Conservation (phyloP, 208 protist genomes). For the Blechomonas ayalai region DNA sequence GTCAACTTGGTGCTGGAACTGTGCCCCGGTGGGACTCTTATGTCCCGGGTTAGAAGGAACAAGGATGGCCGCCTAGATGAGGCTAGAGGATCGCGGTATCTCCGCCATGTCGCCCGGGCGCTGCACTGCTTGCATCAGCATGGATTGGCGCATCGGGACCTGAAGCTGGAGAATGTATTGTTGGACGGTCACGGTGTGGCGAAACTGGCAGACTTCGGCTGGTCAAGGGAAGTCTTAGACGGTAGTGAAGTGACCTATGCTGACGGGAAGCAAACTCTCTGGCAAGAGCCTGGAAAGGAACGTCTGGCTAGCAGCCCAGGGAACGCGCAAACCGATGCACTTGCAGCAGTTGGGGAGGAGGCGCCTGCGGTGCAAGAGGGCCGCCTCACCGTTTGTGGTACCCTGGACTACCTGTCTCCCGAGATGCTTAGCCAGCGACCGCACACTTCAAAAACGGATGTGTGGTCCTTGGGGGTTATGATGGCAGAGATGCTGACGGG, state of each 20-base stretch:
- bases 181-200: constrained; percentile 72
- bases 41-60: constrained; percentile 21
- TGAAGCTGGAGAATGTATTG: constrained; percentile 90
- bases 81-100: constrained; percentile 36
- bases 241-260: not conserved
- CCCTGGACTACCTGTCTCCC: constrained; percentile 98
- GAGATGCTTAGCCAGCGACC: constrained; percentile 89
- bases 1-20: constrained; percentile 69
- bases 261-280: not conserved
- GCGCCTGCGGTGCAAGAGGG: not conserved
- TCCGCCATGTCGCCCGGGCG: constrained; percentile 57
- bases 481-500: constrained; percentile 80
- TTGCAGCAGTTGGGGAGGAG: not conserved
- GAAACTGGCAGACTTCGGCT: constrained; percentile 99
- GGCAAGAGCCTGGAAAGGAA: not conserved
- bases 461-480: constrained; percentile 87
- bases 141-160: constrained; percentile 80
- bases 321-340: no score
- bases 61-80: constrained; percentile 30
- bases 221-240: constrained; percentile 55
- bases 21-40: constrained; percentile 57
- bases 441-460: constrained; percentile 65
- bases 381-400: constrained; percentile 91
- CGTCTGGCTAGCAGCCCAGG: not conserved
- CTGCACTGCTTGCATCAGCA: constrained; percentile 68